Base-by-base conservation (phyloP, 2,329 filamentous ascomycete species). In the Sporothrix globosa region DNA sequence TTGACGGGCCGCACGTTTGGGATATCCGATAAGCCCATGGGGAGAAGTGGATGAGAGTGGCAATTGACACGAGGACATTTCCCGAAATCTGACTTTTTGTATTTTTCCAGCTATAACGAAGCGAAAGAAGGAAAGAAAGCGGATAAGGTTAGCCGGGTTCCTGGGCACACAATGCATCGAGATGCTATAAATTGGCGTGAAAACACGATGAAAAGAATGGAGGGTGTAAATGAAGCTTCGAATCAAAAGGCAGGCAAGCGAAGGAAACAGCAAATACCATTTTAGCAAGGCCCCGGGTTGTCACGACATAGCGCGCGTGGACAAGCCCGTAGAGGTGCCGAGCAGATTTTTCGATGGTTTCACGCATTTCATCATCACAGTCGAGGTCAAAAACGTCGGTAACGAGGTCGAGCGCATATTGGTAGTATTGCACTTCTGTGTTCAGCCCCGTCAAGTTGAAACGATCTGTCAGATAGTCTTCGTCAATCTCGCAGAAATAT, bases 401-500 rank as follows among this genome's bases (percentile, higher is more conserved):
- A 71, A 99, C 93, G 19, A 99, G 88, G 79, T 99, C 96, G 60
- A 99, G 87, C 19, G 96, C 96, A 87, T 99, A 97, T 81, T 99
- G 96, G 78, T 99, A 99, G 84, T 98, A 97, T 78, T 97, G 92
- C 17, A 99, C 96, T 80, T 99, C 96, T 48, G 93, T 95, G 82
- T 98, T 97, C 67, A 99, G 87, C 50, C 96, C 96, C 0, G 96
- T 99, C 73, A 99, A 85, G 82, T 99, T 99, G 87, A 99, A 99
- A 67, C 96, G 90, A 80, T 99, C 96, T 67, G 94, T 98, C 61
- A 99, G 87, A 81, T 99, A 99, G 77, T 99, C 96, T 80, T 99
- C 96, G 81, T 99, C 96, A 77, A 99, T 98, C 80, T 99, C 96
- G 87, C 96, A 99, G 78, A 98, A 99, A 82, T 99, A 99, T 80